phyloP scores from a whole-genome alignment of 441 rosid genomes.

The Biscutella laevigata region DNA sequence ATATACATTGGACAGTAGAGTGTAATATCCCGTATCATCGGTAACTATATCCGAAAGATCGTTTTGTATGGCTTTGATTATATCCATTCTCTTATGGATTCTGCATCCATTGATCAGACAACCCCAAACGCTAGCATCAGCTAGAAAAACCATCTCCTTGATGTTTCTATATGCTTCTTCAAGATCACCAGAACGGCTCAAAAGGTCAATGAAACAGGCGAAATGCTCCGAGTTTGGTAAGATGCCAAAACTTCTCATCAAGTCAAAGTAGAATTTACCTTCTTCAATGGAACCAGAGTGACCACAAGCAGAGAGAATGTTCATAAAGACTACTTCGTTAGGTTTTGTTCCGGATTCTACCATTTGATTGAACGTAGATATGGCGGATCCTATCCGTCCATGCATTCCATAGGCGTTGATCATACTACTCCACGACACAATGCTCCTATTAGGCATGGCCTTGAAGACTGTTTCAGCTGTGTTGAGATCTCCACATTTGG shows the following conservation, averaged over 20 bases:
- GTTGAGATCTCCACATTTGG: constrained; percentile 72
- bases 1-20: constrained; percentile 58
- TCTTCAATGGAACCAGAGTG: constrained; percentile 62
- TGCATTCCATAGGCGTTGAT: constrained; percentile 72
- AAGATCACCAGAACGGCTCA: constrained; percentile 69
- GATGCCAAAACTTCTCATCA: constrained; percentile 46
- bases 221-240: constrained; percentile 61
- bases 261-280: constrained; percentile 51
- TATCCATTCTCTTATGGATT: constrained; percentile 62
- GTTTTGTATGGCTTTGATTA: constrained; percentile 38
- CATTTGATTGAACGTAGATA: constrained; percentile 53
- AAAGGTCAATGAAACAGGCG: constrained; percentile 70
- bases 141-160: constrained; percentile 50
- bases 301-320: constrained; percentile 67
- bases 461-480: constrained; percentile 46
- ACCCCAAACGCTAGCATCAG: constrained; percentile 60
- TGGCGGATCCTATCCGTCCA: constrained; percentile 42
- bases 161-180: constrained; percentile 49
- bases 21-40: constrained; percentile 58
- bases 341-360: constrained; percentile 50
- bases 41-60: constrained; percentile 35
- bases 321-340: constrained; percentile 74
- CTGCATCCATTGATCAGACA: constrained; percentile 70
- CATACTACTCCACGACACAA: constrained; percentile 85
- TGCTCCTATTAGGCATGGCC: constrained; percentile 42